Evolutionary conservation across 305 asterid genomes (phyloP).

Genomic region (Galium porrigens): DNA sequence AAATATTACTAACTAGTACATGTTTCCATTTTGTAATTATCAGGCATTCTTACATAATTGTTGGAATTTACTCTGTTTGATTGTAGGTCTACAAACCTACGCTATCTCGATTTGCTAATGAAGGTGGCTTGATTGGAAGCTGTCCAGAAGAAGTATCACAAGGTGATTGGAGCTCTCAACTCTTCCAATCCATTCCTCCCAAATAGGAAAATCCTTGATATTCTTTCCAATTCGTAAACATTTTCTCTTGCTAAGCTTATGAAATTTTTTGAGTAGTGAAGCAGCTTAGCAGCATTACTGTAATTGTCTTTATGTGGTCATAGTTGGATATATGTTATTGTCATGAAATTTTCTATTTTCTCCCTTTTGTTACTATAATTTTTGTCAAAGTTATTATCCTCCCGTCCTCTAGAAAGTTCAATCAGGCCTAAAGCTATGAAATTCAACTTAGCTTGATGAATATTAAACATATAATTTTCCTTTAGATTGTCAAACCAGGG

Average conservation of each 20-base stretch:
- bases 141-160: conserved; percentile 73
- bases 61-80: conserved; percentile 16
- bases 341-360: background rate
- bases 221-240: background rate
- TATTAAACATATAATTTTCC: background rate
- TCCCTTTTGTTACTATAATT: background rate
- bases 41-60: conserved; percentile 1
- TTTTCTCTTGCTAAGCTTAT: background rate
- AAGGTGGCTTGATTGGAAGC: conserved; percentile 70
- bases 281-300: background rate
- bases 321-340: background rate
- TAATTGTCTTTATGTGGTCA: background rate
- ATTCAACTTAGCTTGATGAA: background rate
- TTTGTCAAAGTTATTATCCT: background rate
- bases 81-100: conserved; percentile 77
- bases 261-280: background rate
- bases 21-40: background rate
- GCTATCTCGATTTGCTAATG: conserved; percentile 61
- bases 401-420: background rate
- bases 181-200: conserved; percentile 9
- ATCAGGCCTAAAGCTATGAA: background rate
- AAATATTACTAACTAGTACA: conserved; percentile 8
- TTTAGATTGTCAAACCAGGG: background rate
- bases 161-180: conserved; percentile 33
- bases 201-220: conserved; percentile 9